Base-by-base conservation (phyloP, 2,329 filamentous ascomycete species). In the Cryphonectria japonica region DNA sequence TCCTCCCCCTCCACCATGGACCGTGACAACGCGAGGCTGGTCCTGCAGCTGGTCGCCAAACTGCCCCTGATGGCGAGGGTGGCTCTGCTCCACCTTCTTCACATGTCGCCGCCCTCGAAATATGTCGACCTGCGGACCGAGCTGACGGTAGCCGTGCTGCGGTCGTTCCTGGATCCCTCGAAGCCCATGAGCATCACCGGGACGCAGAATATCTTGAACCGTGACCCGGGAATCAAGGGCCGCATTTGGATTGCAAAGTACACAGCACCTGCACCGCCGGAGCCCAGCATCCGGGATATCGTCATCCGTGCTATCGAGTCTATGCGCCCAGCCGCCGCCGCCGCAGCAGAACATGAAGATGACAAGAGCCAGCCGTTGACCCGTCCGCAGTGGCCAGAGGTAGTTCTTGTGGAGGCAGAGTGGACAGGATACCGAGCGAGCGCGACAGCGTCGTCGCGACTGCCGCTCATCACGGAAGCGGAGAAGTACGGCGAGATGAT, bases 101-200 rank as follows among this genome's bases (percentile, higher is more conserved):
- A 86, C 39, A 81, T 92, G 57, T 94, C 94, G 0, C 85, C 91
- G 46, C 90, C 89, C 9, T 88, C 91, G 5, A 88, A 89, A 63
- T 93, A 96, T 83, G 91, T 95, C 82, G 92, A 97, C 78, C 82
- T 97, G 4, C 87, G 87, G 67, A 95, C 92, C 19, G 91, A 92
- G 70, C 78, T 98, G 69, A 90, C 87, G 0, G 85, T 97, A 69
- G 87, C 89, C 37, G 82, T 96, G 22, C 79, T 97, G n/a, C 91
- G 93, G 29, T 87, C 87, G 0, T 83, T 94, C 69, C 79, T 93
- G 67, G 78, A 79, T 19, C 81, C 83, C 3, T 79, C 81, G 1
- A 82, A 80, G 22, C 83, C 85, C 0, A 78, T 76, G 14, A 84
- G 88, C 37, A 81, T 97, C 34, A 83, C 86, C 0, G 86, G 89